These are phyloP conservation scores for Termitomyces sp. DNA, from an alignment of 768 basidiomycete genomes.

Conservation along the genomic window DNA sequence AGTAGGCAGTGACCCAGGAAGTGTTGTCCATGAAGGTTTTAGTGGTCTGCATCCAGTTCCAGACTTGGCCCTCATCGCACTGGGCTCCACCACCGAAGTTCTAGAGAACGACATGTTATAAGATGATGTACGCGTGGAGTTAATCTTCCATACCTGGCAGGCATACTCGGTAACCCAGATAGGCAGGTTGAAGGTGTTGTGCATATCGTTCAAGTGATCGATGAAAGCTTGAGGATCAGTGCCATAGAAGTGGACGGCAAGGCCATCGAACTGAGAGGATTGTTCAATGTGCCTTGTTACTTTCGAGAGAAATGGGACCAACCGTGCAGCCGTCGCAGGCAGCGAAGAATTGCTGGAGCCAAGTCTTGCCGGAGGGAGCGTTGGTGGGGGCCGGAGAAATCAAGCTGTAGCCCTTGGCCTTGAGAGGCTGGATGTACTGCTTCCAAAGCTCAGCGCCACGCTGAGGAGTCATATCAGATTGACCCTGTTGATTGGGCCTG, in stretches of 20 bases:
- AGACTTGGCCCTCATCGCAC: slow-evolving; percentile 35
- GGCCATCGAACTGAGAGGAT: slow-evolving; percentile 40
- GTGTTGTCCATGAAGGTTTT: slow-evolving; percentile 42
- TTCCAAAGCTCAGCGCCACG: slow-evolving; percentile 54
- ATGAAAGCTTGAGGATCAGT: slow-evolving; percentile 42
- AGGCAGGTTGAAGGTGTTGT: slow-evolving; percentile 35
- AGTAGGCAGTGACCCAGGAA: slow-evolving; percentile 36
- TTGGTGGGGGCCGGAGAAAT: slow-evolving; percentile 67
- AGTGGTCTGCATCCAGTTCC: slow-evolving; percentile 40
- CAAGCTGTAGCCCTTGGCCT: slow-evolving; percentile 48
- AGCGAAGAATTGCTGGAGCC: slow-evolving; percentile 58
- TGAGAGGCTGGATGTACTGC: slow-evolving; percentile 55
- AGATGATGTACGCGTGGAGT: not conserved
- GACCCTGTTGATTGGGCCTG: slow-evolving; percentile 64
- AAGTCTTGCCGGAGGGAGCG: slow-evolving; percentile 48
- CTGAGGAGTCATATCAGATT: slow-evolving; percentile 55
- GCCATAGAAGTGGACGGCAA: slow-evolving; percentile 72
- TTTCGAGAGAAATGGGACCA: slow-evolving; percentile 20
- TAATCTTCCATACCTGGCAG: slow-evolving; percentile 40
- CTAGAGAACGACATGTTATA: slow-evolving; percentile 23
- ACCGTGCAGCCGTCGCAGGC: slow-evolving; percentile 52
- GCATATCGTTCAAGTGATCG: slow-evolving; percentile 41
- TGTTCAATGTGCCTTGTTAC: not conserved
- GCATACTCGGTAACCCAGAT: slow-evolving; percentile 73
- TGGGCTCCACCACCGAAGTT: slow-evolving; percentile 49